phyloP scores from a whole-genome alignment of 2,329 filamentous ascomycete species.

The Paraphoma sp. region DNA sequence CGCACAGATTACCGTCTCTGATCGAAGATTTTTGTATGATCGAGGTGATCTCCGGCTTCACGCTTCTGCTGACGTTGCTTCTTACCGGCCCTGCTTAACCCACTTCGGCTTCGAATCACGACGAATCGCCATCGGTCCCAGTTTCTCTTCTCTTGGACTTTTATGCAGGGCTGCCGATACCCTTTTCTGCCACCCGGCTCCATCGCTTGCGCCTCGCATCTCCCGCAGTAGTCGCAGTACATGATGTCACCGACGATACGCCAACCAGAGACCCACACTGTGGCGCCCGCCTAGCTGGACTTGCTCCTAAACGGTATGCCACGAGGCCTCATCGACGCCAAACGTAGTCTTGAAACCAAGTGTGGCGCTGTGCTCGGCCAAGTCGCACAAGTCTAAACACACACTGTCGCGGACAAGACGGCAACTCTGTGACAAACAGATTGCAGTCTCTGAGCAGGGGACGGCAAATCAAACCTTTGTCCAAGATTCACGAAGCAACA shows the following conservation, averaged over 20 bases:
- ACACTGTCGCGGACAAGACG: neutral
- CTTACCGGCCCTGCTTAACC: neutral
- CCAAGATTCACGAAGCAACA: neutral
- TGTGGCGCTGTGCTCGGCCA: neutral
- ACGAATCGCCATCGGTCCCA: too few species aligned
- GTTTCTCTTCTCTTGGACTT: too few species aligned
- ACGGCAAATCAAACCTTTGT: too few species aligned
- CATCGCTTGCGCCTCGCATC: neutral
- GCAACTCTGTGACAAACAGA: neutral
- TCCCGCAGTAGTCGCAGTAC: neutral
- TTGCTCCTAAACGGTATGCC: neutral
- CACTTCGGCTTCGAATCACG: too few species aligned
- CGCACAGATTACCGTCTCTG: neutral
- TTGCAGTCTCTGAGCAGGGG: too few species aligned
- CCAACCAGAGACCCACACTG: neutral
- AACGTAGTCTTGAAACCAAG: neutral
- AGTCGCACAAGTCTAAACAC: too few species aligned
- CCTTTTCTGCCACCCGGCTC: neutral
- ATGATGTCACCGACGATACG: neutral
- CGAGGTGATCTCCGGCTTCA: constrained; percentile 1
- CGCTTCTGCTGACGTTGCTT: neutral
- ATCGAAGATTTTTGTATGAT: constrained; percentile 2
- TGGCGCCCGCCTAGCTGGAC: neutral
- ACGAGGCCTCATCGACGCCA: neutral
- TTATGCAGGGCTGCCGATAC: neutral